phyloP scores from a whole-genome alignment of 768 basidiomycete species.

The Pleurotus cornucopiae region DNA sequence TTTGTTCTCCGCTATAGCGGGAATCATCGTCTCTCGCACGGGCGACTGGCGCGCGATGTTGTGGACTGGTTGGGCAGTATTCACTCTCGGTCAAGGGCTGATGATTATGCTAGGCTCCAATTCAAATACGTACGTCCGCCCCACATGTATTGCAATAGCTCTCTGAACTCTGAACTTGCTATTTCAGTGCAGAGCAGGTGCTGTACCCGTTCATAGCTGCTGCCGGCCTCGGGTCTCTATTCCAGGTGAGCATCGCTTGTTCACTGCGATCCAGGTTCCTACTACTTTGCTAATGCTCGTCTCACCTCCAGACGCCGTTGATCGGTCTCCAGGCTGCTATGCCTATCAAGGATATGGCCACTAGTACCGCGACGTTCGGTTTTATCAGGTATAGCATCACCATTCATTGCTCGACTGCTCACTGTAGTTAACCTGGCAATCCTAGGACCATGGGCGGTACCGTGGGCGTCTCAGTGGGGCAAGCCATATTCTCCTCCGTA shows the following conservation, averaged over 20 bases:
- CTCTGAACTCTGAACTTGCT: background rate
- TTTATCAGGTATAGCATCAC: conserved; percentile 52
- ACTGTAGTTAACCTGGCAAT: conserved; percentile 5
- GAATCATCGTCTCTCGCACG: conserved; percentile 51
- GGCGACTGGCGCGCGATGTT: conserved; percentile 59
- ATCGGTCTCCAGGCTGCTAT: conserved; percentile 82
- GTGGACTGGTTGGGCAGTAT: conserved; percentile 55
- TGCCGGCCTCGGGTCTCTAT: conserved; percentile 60
- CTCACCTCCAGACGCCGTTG: conserved; percentile 46
- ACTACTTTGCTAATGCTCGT: background rate
- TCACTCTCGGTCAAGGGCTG: conserved; percentile 65
- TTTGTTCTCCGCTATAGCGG: conserved; percentile 49
- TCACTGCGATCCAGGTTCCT: background rate
- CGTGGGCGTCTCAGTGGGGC: conserved; percentile 68
- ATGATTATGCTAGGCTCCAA: conserved; percentile 63
- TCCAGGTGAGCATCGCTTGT: conserved; percentile 37
- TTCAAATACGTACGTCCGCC: conserved; percentile 42
- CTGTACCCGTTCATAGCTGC: conserved; percentile 66
- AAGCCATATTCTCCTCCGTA: conserved; percentile 65
- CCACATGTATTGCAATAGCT: too few relatives aligned
- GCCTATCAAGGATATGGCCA: conserved; percentile 86
- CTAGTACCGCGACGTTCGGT: conserved; percentile 65
- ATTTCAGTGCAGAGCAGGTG: conserved; percentile 53
- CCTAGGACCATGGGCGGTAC: conserved; percentile 70
- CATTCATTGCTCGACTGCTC: conserved; percentile 1